Evolutionary conservation across 257 asterid species (phyloP).

Genomic region (Solanum acaule): DNA sequence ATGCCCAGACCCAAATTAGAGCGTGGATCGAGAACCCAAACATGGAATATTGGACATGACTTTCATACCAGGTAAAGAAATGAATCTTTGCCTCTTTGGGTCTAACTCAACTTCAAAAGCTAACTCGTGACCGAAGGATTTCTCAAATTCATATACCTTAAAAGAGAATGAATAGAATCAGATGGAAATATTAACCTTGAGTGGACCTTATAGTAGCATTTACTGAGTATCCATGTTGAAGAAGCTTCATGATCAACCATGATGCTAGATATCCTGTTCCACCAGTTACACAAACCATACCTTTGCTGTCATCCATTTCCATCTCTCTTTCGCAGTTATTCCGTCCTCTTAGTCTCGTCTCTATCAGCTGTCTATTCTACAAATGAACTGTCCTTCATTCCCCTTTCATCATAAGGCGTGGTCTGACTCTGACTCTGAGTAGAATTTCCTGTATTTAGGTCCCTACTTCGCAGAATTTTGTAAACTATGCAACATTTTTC

Average conservation of each 20-base stretch:
- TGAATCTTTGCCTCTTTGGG: too few relatives aligned
- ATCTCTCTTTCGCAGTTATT: background rate
- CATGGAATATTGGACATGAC: background rate
- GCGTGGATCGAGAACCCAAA: background rate
- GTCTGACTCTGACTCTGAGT: background rate
- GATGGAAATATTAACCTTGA: constrained; percentile 6
- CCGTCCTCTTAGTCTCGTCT: background rate
- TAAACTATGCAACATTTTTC: background rate
- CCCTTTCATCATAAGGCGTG: background rate
- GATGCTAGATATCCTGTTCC: constrained; percentile 35
- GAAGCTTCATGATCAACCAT: constrained; percentile 29
- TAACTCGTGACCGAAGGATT: background rate
- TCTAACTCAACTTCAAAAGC: background rate
- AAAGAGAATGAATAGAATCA: background rate
- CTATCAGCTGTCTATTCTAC: background rate
- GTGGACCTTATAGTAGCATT: constrained; percentile 24
- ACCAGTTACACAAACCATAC: constrained; percentile 21
- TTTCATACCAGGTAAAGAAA: background rate
- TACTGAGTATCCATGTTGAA: constrained; percentile 34
- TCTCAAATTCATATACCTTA: background rate
- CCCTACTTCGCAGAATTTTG: background rate
- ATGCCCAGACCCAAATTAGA: background rate
- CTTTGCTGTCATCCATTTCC: background rate
- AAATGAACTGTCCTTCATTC: background rate
- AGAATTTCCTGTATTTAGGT: background rate